Evolutionary conservation across 306 rosid genomes (phyloP), one percentile per base, ranked within the genome.

Genomic region (Cucurbita moschata): DNA sequence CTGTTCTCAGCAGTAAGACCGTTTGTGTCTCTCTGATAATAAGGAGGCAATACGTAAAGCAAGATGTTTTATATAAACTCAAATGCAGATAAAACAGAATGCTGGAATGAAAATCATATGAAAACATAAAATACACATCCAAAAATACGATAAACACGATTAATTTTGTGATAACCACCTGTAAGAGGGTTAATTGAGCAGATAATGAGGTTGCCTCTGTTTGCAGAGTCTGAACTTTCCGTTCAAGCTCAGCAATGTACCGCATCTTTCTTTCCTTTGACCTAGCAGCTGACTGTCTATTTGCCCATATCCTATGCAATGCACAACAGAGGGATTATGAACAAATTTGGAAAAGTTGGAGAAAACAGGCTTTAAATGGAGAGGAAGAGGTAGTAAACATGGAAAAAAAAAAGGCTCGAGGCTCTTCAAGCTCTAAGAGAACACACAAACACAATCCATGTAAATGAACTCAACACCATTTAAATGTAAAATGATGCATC

Each of bases 181-280:
- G 98, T 82, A 93, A 68, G 43, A 93, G 93, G 76, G 92, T 90
- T 75, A 93, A 76, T 75, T 93, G 98, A 38, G 98, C 96, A 83
- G 98, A 88, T 81, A 93, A 83, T 16, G 98, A 87, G 23, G 97
- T 93, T 77, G 98, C 96, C 76, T 93, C 98, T 4, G 96, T 90
- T 84, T 93, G 98, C 84, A 93, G 77, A 14, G 96, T 88, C 83
- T 90, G 96, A 72, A 93, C 97, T 84, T 93, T 93, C 75, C 96
- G 85, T 85, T 93, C 98, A 76, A 93, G 96, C 86, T 93, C 97
- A 35, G 89, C 85, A 78, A 93, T 93, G 86, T 93, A 88, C 53
- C 98, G 87, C 98, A 88, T 93, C 87, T 93, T 93, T 88, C 98
- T 86, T 86, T 93, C 98, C 83, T 93, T 93, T 64, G 98, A 93